Evolutionary conservation across 164 flowering plant genomes (phyloP).

Genomic region (Echeveria elegans): DNA sequence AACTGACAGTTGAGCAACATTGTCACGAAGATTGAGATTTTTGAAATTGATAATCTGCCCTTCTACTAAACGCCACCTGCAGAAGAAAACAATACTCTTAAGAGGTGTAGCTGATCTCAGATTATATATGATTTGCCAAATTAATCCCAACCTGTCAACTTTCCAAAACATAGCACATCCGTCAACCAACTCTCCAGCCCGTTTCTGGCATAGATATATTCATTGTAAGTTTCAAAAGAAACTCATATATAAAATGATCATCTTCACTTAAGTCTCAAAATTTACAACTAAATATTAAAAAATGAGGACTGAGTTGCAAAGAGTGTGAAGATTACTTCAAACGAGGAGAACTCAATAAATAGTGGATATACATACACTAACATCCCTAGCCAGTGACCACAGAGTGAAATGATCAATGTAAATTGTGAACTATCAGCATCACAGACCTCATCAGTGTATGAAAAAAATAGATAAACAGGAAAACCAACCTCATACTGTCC

Average conservation of each 20-base stretch:
- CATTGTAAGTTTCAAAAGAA: background rate
- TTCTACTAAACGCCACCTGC: constrained; percentile 41
- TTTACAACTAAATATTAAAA: background rate
- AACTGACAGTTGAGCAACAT: constrained; percentile 56
- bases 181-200: constrained; percentile 48
- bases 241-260: background rate
- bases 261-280: background rate
- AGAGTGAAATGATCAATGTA: background rate
- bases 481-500: constrained; percentile 41
- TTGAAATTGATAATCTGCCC: constrained; percentile 39
- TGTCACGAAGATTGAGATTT: constrained; percentile 44
- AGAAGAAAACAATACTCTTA: background rate
- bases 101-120: background rate
- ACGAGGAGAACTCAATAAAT: background rate
- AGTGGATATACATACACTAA: background rate
- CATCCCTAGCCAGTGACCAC: background rate
- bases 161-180: constrained; percentile 78
- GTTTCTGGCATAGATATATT: constrained; percentile 30
- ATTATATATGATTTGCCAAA: background rate
- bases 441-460: background rate
- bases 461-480: background rate
- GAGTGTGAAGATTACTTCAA: too few species aligned
- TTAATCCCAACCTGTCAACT: constrained; percentile 28
- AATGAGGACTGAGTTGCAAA: background rate
- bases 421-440: background rate